A percentile compares a stretch with the other conserved stretches of the same genome.
phyloP scores from a whole-genome alignment of 768 basidiomycete species.

The Pleurotus salmoneostramineus region DNA sequence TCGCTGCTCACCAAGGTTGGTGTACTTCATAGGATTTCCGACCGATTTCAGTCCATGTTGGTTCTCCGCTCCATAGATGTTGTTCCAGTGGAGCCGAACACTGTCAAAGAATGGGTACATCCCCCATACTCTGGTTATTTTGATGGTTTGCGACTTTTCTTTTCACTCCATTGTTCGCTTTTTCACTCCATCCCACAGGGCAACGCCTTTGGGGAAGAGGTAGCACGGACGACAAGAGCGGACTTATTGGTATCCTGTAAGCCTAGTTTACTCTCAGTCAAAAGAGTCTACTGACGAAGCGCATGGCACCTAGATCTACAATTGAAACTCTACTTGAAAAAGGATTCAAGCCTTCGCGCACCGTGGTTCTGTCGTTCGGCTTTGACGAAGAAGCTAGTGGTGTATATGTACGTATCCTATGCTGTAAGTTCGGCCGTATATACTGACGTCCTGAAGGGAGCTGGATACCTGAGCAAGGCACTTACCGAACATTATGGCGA shows the following conservation, averaged over 20 bases:
- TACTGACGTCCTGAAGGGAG: constrained; percentile 40
- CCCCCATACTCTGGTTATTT: constrained; percentile 58
- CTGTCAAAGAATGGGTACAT: constrained; percentile 45
- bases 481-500: constrained; percentile 64
- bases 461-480: constrained; percentile 37
- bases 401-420: constrained; percentile 25
- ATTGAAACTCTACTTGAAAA: constrained; percentile 63
- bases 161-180: neutral
- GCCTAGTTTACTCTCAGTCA: constrained; percentile 5
- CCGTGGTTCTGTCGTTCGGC: constrained; percentile 60
- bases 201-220: constrained; percentile 76
- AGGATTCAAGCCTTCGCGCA: constrained; percentile 61
- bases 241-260: constrained; percentile 65
- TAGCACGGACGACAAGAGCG: constrained; percentile 70
- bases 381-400: constrained; percentile 77
- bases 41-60: neutral
- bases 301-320: constrained; percentile 31
- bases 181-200: constrained; percentile 19
- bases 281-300: neutral
- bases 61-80: constrained; percentile 36
- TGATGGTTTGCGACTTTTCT: constrained; percentile 34
- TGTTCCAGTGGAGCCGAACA: constrained; percentile 54
- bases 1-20: constrained; percentile 66
- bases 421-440: neutral
- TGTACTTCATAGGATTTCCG: neutral